phyloP scores from a whole-genome alignment of 192 early-diverging fungal genomes.

The Cladochytrium replicatum region DNA sequence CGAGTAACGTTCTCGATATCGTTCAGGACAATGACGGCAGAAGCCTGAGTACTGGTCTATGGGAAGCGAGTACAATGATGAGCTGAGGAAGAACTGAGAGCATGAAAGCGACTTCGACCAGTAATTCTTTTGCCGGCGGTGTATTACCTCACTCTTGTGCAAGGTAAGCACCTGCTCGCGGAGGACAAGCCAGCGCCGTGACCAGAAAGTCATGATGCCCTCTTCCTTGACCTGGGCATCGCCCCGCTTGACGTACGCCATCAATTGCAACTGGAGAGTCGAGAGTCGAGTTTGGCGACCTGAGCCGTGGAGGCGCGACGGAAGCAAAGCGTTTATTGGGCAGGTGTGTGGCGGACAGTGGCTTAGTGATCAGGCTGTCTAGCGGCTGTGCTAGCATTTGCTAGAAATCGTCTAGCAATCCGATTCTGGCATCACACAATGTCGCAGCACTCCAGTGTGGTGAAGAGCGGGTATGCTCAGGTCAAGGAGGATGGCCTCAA shows the following conservation, averaged over 20 bases:
- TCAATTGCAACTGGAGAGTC: no score
- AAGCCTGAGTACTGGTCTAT: slow-evolving; percentile 78
- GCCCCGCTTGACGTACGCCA: slow-evolving; percentile 72
- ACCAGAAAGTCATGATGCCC: slow-evolving; percentile 86
- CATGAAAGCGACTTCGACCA: background rate
- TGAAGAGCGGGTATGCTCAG: slow-evolving; percentile 74
- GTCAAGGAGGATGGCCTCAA: slow-evolving; percentile 87
- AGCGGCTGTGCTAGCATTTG: no score
- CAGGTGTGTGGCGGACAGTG: no score
- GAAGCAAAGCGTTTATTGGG: no score
- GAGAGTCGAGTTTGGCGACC: no score
- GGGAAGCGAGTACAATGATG: no score
- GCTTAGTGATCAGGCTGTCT: no score
- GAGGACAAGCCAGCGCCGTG: slow-evolving; percentile 81
- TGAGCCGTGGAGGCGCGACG: no score
- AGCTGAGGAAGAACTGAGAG: background rate
- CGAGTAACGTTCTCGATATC: slow-evolving; percentile 82
- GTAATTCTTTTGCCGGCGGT: no score
- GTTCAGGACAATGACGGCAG: slow-evolving; percentile 82
- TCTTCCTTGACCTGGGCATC: slow-evolving; percentile 88
- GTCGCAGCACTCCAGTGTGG: no score
- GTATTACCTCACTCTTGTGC: slow-evolving; percentile 85
- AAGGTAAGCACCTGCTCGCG: slow-evolving; percentile 84
- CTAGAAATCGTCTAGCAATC: no score
- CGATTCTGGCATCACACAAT: no score